Evolutionary conservation across 495 filamentous ascomycete species (phyloP).

Genomic region (Aspergillus carlsbadensis): DNA sequence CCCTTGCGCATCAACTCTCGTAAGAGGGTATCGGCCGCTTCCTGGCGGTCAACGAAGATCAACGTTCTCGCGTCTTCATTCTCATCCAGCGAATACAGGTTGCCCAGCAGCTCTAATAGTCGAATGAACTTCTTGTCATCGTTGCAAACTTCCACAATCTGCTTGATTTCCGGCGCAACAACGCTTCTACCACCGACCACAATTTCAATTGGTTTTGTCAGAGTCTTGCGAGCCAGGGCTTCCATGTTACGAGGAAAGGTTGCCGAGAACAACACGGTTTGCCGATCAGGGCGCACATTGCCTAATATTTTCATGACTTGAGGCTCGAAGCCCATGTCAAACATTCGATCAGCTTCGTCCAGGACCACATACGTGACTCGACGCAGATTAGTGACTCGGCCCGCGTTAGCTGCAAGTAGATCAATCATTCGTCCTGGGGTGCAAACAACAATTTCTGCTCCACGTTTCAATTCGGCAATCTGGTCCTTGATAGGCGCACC

Average conservation of each 20-base stretch:
- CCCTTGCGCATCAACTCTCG: slow-evolving; percentile 81
- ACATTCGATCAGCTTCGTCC: slow-evolving; percentile 98
- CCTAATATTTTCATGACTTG: slow-evolving; percentile 96
- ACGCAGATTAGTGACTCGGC: slow-evolving; percentile 85
- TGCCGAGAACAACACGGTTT: slow-evolving; percentile 94
- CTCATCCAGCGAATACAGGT: slow-evolving; percentile 71
- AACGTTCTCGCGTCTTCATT: slow-evolving; percentile 86
- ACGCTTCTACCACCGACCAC: slow-evolving; percentile 87
- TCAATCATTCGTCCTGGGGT: slow-evolving; percentile 98
- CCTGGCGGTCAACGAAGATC: slow-evolving; percentile 94
- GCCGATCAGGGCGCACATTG: slow-evolving; percentile 86
- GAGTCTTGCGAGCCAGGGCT: slow-evolving; percentile 79
- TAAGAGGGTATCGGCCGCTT: slow-evolving; percentile 84
- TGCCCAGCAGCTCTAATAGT: slow-evolving; percentile 80
- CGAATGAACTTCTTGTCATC: slow-evolving; percentile 84
- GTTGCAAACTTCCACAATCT: slow-evolving; percentile 84
- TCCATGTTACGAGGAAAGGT: slow-evolving; percentile 97
- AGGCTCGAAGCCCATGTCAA: slow-evolving; percentile 99
- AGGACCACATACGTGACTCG: slow-evolving; percentile 91
- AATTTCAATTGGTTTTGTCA: slow-evolving; percentile 87
- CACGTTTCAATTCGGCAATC: slow-evolving; percentile 92
- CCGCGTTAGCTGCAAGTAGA: slow-evolving; percentile 86
- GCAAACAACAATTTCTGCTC: slow-evolving; percentile 91
- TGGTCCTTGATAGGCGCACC: slow-evolving; percentile 97
- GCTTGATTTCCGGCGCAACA: slow-evolving; percentile 91